Evolutionary conservation across 1,139 yeast species (phyloP), one percentile per base, ranked within the genome.

Genomic region (Yamadazyma diddensiae): DNA sequence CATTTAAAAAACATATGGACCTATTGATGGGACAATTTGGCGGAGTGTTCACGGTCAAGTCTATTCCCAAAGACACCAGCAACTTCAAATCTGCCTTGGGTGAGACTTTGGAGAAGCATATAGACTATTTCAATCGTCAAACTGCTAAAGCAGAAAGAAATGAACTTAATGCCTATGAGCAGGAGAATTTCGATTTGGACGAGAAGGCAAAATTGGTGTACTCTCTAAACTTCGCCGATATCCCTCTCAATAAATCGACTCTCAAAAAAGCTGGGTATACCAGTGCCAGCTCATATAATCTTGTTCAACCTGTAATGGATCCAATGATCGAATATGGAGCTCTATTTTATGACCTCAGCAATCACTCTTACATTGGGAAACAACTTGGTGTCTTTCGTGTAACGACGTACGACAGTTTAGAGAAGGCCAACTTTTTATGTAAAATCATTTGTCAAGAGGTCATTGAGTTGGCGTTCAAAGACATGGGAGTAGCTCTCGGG

Each of bases 301-400:
- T 66, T 8, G 55, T 60, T 2, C 48, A 58, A 47, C 42, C 58
- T 3, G 43, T 79, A 16, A 69, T 63, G 24, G 71, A 71, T 29
- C 66, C 73, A 12, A 67, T 79, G 21, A 59, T 70, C 29, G 79
- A 79, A 27, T 77, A 71, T 50, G 87, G 86, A 7, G 85, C 88
- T 0, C 70, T 76, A 38, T 79, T 81, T 35, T 78, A 69, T 46
- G 84, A 79, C 49, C 55, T 62, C 26, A 50, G 53, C 14, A 62
- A 67, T 35, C 62, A 67, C 16, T 62, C 67, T 2, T 77, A 66
- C 47, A 65, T 73, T 24, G 85, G 84, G 1, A 78, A 79, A 45
- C 94, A 82, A 51, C 59, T 79, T 24, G 94, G 92, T 10, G 76
- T 77, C 0, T 73, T 82, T 41, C 52, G 87, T 40, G 67, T 80